A percentile compares a stretch with the other conserved stretches of the same genome.
Evolutionary conservation across 257 asterid genomes (phyloP).

Genomic region (Capsicum rhomboideum): DNA sequence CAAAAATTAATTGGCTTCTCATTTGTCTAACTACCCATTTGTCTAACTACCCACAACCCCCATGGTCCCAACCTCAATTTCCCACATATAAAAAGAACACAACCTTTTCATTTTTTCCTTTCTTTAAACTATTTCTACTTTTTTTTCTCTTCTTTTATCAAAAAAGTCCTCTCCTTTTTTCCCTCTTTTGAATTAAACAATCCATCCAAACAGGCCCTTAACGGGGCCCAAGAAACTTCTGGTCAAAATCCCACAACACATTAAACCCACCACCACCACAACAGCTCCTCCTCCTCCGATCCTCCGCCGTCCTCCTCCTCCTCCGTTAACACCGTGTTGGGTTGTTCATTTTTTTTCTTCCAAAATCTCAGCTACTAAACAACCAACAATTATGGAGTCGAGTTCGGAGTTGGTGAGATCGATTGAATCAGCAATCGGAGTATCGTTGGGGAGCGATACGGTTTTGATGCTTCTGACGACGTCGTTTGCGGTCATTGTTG

Average conservation of each 20-base stretch:
- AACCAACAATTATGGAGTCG: constrained; percentile 24
- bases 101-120: too few species aligned
- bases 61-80: too few species aligned
- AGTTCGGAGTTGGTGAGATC: constrained; percentile 43
- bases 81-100: too few species aligned
- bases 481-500: constrained; percentile 51
- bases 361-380: not conserved
- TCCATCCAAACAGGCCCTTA: not conserved
- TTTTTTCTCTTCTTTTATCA: too few species aligned
- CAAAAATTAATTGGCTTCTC: too few species aligned
- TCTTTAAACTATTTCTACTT: too few species aligned
- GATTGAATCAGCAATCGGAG: constrained; percentile 48
- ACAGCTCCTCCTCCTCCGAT: not conserved
- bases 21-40: too few species aligned
- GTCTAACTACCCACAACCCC: too few species aligned
- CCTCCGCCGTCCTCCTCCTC: not conserved
- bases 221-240: not conserved
- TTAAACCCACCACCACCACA: not conserved
- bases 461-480: constrained; percentile 44
- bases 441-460: constrained; percentile 39
- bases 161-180: not conserved
- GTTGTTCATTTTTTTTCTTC: not conserved
- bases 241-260: not conserved
- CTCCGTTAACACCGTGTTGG: not conserved
- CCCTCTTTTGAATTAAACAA: not conserved